phyloP scores from a whole-genome alignment of 371 early-diverging fungal genomes.

The Sporodiniella umbellata region DNA sequence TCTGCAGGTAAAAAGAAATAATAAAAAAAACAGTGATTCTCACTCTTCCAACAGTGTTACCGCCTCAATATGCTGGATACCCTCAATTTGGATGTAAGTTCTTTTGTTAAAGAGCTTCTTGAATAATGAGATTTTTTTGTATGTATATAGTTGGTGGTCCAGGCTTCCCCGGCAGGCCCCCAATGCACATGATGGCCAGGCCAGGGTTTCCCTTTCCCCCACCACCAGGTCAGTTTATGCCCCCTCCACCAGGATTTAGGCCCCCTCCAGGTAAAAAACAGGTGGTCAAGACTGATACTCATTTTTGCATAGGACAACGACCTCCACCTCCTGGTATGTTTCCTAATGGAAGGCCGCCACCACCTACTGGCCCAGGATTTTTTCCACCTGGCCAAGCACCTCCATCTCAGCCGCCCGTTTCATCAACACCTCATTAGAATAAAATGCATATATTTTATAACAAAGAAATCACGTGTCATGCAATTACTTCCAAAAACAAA shows the following conservation, averaged over 20 bases:
- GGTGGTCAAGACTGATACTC: too few species aligned
- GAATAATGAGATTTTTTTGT: not conserved
- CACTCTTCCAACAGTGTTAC: slow-evolving; percentile 27
- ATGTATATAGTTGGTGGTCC: slow-evolving; percentile 20
- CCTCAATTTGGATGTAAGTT: slow-evolving; percentile 30
- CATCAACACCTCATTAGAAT: slow-evolving; percentile 2
- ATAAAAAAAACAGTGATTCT: not conserved
- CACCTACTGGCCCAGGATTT: slow-evolving; percentile 2
- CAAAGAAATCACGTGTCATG: not conserved
- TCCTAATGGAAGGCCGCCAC: not conserved
- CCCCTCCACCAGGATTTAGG: slow-evolving; percentile 34
- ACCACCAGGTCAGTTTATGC: slow-evolving; percentile 45
- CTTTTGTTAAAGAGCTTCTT: not conserved
- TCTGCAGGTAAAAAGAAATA: slow-evolving; percentile 31
- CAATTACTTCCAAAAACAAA: not conserved
- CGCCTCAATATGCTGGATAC: slow-evolving; percentile 50
- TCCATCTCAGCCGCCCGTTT: slow-evolving; percentile 7
- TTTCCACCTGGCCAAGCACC: slow-evolving; percentile 11
- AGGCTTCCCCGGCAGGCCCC: slow-evolving; percentile 20
- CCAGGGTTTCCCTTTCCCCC: slow-evolving; percentile 52
- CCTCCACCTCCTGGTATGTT: slow-evolving; percentile 22
- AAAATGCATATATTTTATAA: slow-evolving; percentile 3
- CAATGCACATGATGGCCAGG: slow-evolving; percentile 46
- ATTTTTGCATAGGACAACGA: not conserved
- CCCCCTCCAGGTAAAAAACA: slow-evolving; percentile 13